These are phyloP conservation scores for Phytopythium kandeliae DNA, from an alignment of 352 stramenopile species.

Conservation along the genomic window DNA sequence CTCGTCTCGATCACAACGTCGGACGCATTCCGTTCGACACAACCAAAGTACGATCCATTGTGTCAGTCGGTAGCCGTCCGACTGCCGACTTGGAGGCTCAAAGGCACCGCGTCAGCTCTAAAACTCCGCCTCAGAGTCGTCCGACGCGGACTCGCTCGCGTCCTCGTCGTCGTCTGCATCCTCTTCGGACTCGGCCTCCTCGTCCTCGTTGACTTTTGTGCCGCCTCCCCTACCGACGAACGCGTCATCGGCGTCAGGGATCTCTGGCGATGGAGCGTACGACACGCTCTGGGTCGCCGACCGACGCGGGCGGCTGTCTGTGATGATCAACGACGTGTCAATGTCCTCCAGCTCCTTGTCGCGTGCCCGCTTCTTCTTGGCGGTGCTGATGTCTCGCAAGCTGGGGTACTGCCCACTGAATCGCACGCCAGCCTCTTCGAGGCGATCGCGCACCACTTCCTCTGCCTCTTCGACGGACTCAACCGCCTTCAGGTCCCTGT, in stretches of 20 bases:
- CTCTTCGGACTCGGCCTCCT: constrained; percentile 10
- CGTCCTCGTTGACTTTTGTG: constrained; percentile 8
- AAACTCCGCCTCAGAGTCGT: constrained; percentile 13
- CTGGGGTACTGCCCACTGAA: constrained; percentile 61
- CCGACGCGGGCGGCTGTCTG: constrained; percentile 20
- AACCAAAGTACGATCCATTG: too few species aligned
- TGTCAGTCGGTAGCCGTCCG: too few species aligned
- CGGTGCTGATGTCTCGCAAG: constrained; percentile 53
- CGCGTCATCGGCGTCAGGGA: constrained; percentile 38
- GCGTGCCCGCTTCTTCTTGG: constrained; percentile 62
- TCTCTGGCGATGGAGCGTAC: constrained; percentile 17
- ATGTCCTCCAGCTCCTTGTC: constrained; percentile 80
- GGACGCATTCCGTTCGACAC: too few species aligned
- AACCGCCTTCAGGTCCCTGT: constrained; percentile 47
- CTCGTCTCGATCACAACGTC: too few species aligned
- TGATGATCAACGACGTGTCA: constrained; percentile 76
- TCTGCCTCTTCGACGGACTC: constrained; percentile 40
- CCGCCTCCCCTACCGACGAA: constrained; percentile 8
- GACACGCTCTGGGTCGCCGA: constrained; percentile 18
- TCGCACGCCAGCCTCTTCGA: constrained; percentile 34
- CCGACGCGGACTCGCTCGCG: constrained; percentile 5
- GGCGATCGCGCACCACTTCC: constrained; percentile 44
- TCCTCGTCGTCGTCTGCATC: constrained; percentile 17
- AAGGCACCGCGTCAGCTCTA: constrained; percentile 1
- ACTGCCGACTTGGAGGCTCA: too few species aligned